phyloP scores from a whole-genome alignment of 2,329 filamentous ascomycete species.

The Dothistroma pini region DNA sequence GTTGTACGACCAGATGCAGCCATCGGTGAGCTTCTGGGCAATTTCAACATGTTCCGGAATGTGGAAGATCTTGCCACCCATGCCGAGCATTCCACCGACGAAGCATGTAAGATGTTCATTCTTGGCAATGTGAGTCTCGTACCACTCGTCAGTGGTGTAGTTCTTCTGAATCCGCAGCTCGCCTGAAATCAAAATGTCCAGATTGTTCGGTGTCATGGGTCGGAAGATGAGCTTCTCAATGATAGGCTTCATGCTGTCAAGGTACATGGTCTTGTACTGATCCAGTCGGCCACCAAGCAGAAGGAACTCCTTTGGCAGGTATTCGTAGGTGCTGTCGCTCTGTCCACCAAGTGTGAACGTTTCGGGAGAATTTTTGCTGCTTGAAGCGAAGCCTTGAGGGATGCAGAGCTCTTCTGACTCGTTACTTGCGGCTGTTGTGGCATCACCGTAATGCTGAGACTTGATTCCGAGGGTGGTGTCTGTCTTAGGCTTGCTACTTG shows the following conservation, averaged over 20 bases:
- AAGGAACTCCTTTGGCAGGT: constrained; percentile 62
- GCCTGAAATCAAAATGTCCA: constrained; percentile 71
- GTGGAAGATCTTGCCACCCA: constrained; percentile 52
- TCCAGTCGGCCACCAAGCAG: constrained; percentile 69
- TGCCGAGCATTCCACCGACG: constrained; percentile 53
- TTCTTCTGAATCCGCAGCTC: constrained; percentile 44
- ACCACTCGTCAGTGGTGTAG: constrained; percentile 40
- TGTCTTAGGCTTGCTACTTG: neutral
- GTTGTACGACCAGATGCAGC: constrained; percentile 55
- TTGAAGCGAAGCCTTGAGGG: constrained; percentile 53
- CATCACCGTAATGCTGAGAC: neutral
- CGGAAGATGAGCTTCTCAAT: constrained; percentile 73
- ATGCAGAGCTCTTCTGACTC: constrained; percentile 18
- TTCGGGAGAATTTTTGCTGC: constrained; percentile 46
- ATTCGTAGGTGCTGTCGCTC: constrained; percentile 57
- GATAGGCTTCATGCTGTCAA: constrained; percentile 62
- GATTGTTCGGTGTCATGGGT: constrained; percentile 65
- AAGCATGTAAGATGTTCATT: constrained; percentile 54
- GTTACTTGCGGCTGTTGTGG: neutral
- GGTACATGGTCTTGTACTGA: constrained; percentile 71
- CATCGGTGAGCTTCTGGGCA: constrained; percentile 50
- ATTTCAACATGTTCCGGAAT: constrained; percentile 48
- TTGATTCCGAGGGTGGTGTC: neutral
- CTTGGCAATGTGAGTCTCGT: constrained; percentile 40
- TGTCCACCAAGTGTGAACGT: constrained; percentile 54